These are phyloP conservation scores for Leccinum uliginosum DNA, from an alignment of 768 basidiomycete species.

Conservation along the genomic window DNA sequence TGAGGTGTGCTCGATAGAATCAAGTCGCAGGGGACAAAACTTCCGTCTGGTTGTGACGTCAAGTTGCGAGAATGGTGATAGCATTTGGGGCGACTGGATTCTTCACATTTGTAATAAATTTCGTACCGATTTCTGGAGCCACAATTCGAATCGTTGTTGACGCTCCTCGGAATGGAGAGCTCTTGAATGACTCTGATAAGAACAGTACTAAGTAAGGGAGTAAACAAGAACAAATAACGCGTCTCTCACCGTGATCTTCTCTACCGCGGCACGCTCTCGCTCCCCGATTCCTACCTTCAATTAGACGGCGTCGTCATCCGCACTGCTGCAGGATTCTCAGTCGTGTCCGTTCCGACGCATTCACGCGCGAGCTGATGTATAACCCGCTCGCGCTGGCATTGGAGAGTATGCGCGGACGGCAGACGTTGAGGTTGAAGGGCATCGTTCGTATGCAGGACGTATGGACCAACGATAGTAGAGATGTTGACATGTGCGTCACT, in stretches of 20 bases:
- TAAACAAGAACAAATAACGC: background rate
- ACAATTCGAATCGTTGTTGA: background rate
- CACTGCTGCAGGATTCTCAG: constrained; percentile 27
- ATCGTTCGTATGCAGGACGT: constrained; percentile 49
- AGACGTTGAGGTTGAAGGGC: constrained; percentile 56
- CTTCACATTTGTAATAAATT: background rate
- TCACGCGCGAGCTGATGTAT: constrained; percentile 43
- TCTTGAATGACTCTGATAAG: too few relatives aligned
- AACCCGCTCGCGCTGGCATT: constrained; percentile 69
- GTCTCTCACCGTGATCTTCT: constrained; percentile 52
- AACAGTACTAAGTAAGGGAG: too few relatives aligned
- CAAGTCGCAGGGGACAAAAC: background rate
- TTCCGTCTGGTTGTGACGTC: background rate
- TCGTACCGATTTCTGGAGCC: background rate
- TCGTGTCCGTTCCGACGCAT: constrained; percentile 25
- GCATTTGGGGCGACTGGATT: too few relatives aligned
- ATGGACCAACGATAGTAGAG: constrained; percentile 56
- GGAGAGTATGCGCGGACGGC: constrained; percentile 77
- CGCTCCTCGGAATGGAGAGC: background rate
- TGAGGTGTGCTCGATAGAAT: background rate
- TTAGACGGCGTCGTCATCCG: constrained; percentile 53
- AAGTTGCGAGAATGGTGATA: background rate
- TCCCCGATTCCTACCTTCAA: constrained; percentile 66
- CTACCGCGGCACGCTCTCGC: constrained; percentile 69
- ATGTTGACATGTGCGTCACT: constrained; percentile 43